Base-by-base conservation (phyloP, 1,284 basidiomycete genomes). In the Athelia sp. region DNA sequence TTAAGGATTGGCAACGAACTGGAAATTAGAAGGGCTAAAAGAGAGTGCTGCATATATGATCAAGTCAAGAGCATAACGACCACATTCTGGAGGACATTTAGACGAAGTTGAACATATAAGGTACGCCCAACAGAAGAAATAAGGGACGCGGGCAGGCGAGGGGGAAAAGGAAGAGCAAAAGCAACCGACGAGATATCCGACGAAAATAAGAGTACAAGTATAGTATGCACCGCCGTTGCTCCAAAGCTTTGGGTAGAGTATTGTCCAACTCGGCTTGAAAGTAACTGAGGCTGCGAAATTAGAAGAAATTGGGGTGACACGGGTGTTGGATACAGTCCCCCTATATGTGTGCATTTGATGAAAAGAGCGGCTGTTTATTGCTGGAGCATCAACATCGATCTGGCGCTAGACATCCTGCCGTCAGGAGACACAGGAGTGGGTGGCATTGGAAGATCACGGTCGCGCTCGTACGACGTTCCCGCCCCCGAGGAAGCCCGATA, bases 401-500 rank as follows among this genome's bases (percentile, higher is more conserved):
- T 40, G 15, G 36, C 36, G 19, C n/a, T 17, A 9, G 36, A 6
- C 36, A 40, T 17, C 19, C 36, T 40, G 36, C n/a, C 15, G 9
- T 40, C 36, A n/a, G 36, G 15, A 21, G 36, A 40, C 15, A 40
- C 36, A 9, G 36, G 36, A 21, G 36, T 40, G 36, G 36, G 36
- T n/a, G 60, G 54, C 58, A 67, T 58, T 29, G 64, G 61, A 49
- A 64, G 64, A 36, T 68, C 64, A 44, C 57, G 63, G 35, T 81
- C 79, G 46, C 81, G 75, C 55, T 84, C 81, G 59, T 75, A 82
- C 1, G 79, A 82, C 14, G 71, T 71, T 38, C 69, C 63, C 14
- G 73, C 64, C 2, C 73, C 68, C 40, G 71, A 70, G 19, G 72
- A 71, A n/a, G 67, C 54, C 17, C 69, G 70, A 49, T 63, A 66